Evolutionary conservation across 179 eudicot genomes (phyloP).

Genomic region (Beta corolliflora): DNA sequence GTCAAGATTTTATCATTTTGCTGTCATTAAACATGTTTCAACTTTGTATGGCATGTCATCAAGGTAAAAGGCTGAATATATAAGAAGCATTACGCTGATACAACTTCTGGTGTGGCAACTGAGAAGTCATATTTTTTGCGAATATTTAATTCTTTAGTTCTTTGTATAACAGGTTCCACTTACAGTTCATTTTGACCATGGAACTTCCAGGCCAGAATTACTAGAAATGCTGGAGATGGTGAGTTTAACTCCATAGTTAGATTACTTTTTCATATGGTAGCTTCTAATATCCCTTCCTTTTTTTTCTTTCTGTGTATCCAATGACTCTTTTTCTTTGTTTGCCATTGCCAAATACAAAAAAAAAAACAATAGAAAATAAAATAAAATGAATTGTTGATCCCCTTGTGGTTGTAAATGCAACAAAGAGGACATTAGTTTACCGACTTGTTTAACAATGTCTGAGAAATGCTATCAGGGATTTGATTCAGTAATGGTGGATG

Average conservation of each 20-base stretch:
- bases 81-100: not conserved
- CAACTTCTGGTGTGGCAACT: not conserved
- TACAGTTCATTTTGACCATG: slow-evolving; percentile 96
- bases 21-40: too few relatives aligned
- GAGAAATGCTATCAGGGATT: slow-evolving; percentile 57
- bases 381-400: too few relatives aligned
- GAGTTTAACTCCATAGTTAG: slow-evolving; percentile 28
- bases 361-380: too few relatives aligned
- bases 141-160: not conserved
- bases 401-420: not conserved
- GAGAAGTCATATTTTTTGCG: not conserved
- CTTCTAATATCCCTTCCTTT: not conserved
- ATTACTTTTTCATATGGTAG: not conserved
- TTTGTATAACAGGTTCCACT: slow-evolving; percentile 68
- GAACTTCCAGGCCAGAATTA: slow-evolving; percentile 81
- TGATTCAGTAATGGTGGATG: slow-evolving; percentile 97
- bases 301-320: not conserved
- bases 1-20: not conserved
- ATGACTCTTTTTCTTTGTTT: not conserved
- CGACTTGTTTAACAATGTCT: slow-evolving; percentile 1
- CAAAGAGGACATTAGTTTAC: not conserved
- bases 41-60: too few relatives aligned
- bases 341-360: too few relatives aligned
- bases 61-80: not conserved
- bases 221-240: slow-evolving; percentile 86